A percentile compares a stretch with the other conserved stretches of the same genome.
These are phyloP conservation scores for Euphorbia peplus DNA, from an alignment of 345 rosid genomes.

Conservation along the genomic window DNA sequence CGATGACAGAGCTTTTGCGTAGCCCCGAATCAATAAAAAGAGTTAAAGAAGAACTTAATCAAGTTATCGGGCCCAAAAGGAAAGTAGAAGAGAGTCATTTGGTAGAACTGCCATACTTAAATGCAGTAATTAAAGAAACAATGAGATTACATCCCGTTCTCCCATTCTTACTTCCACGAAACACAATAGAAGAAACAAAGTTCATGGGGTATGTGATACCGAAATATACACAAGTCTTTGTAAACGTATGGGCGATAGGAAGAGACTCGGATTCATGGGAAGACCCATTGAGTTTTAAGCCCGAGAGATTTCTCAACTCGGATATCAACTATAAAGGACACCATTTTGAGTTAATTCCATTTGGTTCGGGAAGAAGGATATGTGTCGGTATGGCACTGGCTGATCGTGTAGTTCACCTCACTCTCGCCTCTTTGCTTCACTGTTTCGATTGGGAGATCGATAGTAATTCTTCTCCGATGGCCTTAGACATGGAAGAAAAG, in stretches of 20 bases:
- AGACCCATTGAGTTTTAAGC: too few species aligned
- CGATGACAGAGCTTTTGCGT: not conserved
- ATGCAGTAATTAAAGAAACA: slow-evolving; percentile 13
- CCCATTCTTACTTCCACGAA: slow-evolving; percentile 13
- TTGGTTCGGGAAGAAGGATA: slow-evolving; percentile 13
- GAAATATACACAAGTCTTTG: too few species aligned
- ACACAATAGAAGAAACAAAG: not conserved
- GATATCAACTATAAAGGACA: slow-evolving; percentile 12
- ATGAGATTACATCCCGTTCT: slow-evolving; percentile 9
- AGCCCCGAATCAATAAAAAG: not conserved
- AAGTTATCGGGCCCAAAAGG: not conserved
- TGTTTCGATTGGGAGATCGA: slow-evolving; percentile 10
- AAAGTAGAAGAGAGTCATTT: slow-evolving; percentile 9
- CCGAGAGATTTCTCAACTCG: not conserved
- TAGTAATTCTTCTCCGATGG: not conserved
- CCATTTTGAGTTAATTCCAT: slow-evolving; percentile 15
- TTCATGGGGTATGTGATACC: not conserved
- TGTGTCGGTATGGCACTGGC: slow-evolving; percentile 14
- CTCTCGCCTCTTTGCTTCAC: slow-evolving; percentile 14
- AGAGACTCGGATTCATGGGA: too few species aligned
- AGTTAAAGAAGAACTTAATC: not conserved
- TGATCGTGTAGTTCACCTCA: slow-evolving; percentile 5
- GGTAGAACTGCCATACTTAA: not conserved
- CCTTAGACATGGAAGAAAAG: slow-evolving; percentile 1
- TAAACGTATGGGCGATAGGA: too few species aligned